phyloP scores from a whole-genome alignment of 2,329 filamentous ascomycete species.

The Camillea tinctor region DNA sequence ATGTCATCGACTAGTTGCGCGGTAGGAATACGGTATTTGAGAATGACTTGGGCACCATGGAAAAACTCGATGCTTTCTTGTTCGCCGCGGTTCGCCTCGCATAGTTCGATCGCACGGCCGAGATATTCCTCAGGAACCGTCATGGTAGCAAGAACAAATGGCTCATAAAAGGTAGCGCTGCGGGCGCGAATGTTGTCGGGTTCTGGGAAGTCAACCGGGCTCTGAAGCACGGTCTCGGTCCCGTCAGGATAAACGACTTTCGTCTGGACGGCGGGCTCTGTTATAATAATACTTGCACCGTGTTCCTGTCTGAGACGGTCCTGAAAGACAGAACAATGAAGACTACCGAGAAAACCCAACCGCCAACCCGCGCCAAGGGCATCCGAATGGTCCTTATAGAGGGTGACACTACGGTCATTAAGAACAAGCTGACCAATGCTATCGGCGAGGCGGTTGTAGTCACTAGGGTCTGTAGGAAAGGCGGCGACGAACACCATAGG shows the following conservation, averaged over 20 bases:
- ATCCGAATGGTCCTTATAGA: slow-evolving; percentile 92
- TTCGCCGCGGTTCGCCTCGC: slow-evolving; percentile 82
- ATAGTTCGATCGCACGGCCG: slow-evolving; percentile 91
- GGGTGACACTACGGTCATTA: slow-evolving; percentile 91
- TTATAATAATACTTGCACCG: slow-evolving; percentile 93
- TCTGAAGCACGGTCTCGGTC: slow-evolving; percentile 75
- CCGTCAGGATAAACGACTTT: slow-evolving; percentile 79
- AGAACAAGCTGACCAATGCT: slow-evolving; percentile 91
- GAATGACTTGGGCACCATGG: slow-evolving; percentile 85
- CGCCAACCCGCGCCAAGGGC: slow-evolving; percentile 93
- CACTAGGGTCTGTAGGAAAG: slow-evolving; percentile 87
- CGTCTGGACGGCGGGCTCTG: slow-evolving; percentile 90
- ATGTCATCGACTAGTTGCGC: slow-evolving; percentile 93
- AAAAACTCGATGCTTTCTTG: slow-evolving; percentile 91
- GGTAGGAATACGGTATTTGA: slow-evolving; percentile 87
- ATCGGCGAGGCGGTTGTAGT: slow-evolving; percentile 84
- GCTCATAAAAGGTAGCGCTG: slow-evolving; percentile 48
- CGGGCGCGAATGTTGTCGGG: slow-evolving; percentile 47
- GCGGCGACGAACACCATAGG: slow-evolving; percentile 99
- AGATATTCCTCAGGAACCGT: slow-evolving; percentile 93
- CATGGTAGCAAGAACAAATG: slow-evolving; percentile 69
- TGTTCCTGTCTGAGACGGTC: slow-evolving; percentile 93
- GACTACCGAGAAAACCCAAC: slow-evolving; percentile 89
- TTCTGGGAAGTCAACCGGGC: slow-evolving; percentile 86
- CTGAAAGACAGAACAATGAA: slow-evolving; percentile 99